phyloP scores from a whole-genome alignment of 108 stramenopile species.

The Aurantiochytrium sp. region DNA sequence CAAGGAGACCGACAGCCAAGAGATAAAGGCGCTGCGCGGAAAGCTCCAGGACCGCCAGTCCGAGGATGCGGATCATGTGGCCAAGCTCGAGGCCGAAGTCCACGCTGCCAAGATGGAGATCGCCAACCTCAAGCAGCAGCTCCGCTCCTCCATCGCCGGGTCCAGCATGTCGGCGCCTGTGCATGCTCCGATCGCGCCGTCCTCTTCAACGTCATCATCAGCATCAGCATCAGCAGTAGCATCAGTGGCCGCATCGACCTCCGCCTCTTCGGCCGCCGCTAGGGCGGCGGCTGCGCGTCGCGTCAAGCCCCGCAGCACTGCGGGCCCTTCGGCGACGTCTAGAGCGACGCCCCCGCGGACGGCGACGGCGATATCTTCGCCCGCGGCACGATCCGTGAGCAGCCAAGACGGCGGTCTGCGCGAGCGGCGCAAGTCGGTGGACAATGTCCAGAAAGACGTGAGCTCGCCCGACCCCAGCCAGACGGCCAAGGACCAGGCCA shows the following conservation, averaged over 20 bases:
- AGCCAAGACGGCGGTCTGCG: not conserved
- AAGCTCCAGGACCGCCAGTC: not conserved
- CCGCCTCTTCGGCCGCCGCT: too few species aligned
- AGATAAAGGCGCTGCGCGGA: not conserved
- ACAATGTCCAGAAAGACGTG: not conserved
- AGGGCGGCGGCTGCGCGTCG: too few species aligned
- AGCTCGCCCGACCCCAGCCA: not conserved
- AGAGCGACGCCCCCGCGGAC: too few species aligned
- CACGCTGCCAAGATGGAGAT: slow-evolving; percentile 17
- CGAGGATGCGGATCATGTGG: not conserved
- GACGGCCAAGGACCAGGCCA: not conserved
- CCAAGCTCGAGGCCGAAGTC: not conserved
- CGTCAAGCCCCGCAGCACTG: too few species aligned
- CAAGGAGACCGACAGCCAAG: not conserved
- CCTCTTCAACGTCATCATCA: too few species aligned
- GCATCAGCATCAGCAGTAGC: not conserved
- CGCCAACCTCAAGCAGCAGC: not conserved
- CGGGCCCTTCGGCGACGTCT: too few species aligned
- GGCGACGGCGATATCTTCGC: not conserved
- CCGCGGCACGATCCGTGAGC: not conserved
- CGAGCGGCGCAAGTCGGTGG: not conserved
- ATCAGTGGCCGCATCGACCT: too few species aligned
- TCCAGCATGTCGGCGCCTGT: not conserved
- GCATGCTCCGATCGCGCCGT: too few species aligned
- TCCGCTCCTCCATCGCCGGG: not conserved